Evolutionary conservation across 1,284 basidiomycete genomes (phyloP).

Genomic region (Hymenochaete sp.): DNA sequence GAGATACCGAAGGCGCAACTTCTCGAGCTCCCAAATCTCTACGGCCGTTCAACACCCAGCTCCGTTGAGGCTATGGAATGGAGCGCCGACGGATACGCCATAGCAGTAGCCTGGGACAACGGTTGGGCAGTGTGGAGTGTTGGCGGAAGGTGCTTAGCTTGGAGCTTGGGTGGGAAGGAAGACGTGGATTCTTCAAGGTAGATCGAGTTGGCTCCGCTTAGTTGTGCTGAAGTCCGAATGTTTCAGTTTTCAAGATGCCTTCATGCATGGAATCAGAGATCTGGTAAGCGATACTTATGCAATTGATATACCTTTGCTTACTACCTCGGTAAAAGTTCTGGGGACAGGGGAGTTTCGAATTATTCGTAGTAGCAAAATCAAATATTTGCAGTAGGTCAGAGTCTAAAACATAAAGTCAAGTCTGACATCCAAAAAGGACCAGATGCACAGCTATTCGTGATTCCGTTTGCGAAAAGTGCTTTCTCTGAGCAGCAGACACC

Average conservation of each 20-base stretch:
- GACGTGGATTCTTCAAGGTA: constrained; percentile 50
- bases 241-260: constrained; percentile 67
- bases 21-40: constrained; percentile 48
- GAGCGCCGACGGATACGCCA: constrained; percentile 91
- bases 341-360: constrained; percentile 83
- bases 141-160: constrained; percentile 78
- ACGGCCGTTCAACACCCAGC: constrained; percentile 52
- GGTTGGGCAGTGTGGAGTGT: constrained; percentile 93
- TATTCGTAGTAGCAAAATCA: constrained; percentile 59
- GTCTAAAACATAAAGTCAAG: not conserved
- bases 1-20: constrained; percentile 43
- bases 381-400: constrained; percentile 37
- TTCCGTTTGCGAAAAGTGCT: constrained; percentile 94
- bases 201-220: constrained; percentile 2
- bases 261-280: constrained; percentile 71
- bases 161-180: constrained; percentile 64
- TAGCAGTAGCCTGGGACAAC: constrained; percentile 90
- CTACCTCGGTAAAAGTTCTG: constrained; percentile 71
- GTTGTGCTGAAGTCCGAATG: constrained; percentile 17
- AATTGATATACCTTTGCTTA: constrained; percentile 10
- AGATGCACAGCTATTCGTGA: constrained; percentile 69
- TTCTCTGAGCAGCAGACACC: constrained; percentile 89
- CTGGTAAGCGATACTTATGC: constrained; percentile 40
- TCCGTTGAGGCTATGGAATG: constrained; percentile 75
- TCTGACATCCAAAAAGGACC: constrained; percentile 29